Base-by-base conservation (phyloP, 257 asterid species). In the Lithospermum erythrorhizon region DNA sequence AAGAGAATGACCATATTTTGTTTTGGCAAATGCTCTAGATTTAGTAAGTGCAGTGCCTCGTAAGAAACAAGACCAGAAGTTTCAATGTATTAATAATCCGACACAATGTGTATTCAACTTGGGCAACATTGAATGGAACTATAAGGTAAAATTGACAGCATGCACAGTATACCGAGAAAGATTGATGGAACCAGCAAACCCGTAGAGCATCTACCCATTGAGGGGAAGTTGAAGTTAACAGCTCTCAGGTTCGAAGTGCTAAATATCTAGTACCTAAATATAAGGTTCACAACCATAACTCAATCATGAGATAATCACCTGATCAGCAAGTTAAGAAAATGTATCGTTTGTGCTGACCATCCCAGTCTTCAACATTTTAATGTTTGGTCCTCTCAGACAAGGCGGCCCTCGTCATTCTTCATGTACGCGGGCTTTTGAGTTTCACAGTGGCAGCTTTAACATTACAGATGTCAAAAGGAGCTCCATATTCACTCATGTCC, bases 341-440 rank as follows among this genome's bases (percentile, higher is more conserved):
- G 73, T 76, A 74, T 57, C 79, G 70, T 82, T 66, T 86, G 90
- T n/a, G n/a, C n/a, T n/a, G 70, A 89, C 68, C 95, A 89, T 82
- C 71, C 96, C 96, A 53, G 88, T 75, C 79, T 84, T 74, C 61
- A 77, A 27, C 58, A 37, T 52, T 62, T 55, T 21, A 41, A 79
- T 78, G 52, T 54, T 74, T 48, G 55, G 71, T 58, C 79, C 83
- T n/a, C 61, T 68, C 72, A 54, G 22, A 20, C 83, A 55, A 69
- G 66, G n/a, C n/a, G n/a, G n/a, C n/a, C 79, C 84, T 79, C 65
- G 1, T 60, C 55, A 53, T 85, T 88, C 76, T 21, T 73, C 27
- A 41, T 16, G 75, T 62, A 89, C 53, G 95, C n/a, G 15, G 72
- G 0, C n/a, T n/a, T 58, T 78, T 82, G 68, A 86, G 78, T 81